Evolutionary conservation across 169 alveolate species (phyloP).

Genomic region (Cryptosporidium baileyi): DNA sequence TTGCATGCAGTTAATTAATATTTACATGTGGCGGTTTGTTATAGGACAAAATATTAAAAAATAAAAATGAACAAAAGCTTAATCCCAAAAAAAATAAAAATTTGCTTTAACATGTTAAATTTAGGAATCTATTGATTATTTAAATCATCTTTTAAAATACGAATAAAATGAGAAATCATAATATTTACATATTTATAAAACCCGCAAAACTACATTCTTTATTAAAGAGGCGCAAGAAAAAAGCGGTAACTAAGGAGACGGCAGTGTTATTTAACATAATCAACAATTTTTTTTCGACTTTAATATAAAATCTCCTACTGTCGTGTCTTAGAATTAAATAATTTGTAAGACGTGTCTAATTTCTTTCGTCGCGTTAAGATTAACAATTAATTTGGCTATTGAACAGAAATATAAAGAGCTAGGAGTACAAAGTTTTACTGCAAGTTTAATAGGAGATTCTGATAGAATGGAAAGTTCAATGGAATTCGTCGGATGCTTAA

Average conservation of each 20-base stretch:
- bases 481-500: slow-evolving; percentile 51
- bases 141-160: too few relatives aligned
- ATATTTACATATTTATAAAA: background rate
- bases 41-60: too few relatives aligned
- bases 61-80: too few relatives aligned
- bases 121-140: too few relatives aligned
- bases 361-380: too few relatives aligned
- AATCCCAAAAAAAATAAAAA: too few relatives aligned
- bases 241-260: slow-evolving; percentile 47
- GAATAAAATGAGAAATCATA: too few relatives aligned
- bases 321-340: slow-evolving; percentile 57
- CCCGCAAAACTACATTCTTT: background rate
- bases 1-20: too few relatives aligned
- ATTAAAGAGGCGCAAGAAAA: slow-evolving; percentile 6
- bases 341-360: slow-evolving; percentile 43
- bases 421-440: slow-evolving; percentile 3
- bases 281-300: background rate
- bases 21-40: too few relatives aligned
- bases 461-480: slow-evolving; percentile 48
- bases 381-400: background rate
- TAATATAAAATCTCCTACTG: background rate
- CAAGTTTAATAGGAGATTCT: background rate
- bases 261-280: background rate
- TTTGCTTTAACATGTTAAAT: too few relatives aligned
- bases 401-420: background rate